Percentiles rank a stretch among this genome's conserved stretches.
phyloP scores from a whole-genome alignment of 139 green algal species.

The Diplosphaera chodatii region DNA sequence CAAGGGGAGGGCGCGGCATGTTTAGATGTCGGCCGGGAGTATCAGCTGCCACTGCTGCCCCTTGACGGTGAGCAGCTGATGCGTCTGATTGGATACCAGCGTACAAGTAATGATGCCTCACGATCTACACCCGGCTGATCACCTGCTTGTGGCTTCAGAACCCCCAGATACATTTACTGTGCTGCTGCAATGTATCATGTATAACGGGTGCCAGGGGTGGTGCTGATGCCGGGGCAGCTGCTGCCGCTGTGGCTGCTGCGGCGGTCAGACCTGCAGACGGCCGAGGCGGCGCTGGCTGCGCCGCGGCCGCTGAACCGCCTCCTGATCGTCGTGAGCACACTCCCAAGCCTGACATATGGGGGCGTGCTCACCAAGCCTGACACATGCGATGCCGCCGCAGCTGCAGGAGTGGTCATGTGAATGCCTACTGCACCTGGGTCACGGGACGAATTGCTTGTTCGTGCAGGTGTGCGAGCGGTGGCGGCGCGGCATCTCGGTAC shows the following conservation, averaged over 20 bases:
- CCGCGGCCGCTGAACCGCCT: not conserved
- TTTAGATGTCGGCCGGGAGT: not conserved
- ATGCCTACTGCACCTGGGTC: no score
- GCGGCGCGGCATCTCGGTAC: not conserved
- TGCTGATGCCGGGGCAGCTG: slow-evolving; percentile 4
- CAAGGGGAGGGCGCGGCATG: not conserved
- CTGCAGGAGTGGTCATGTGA: no score
- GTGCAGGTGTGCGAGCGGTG: not conserved
- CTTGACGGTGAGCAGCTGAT: not conserved
- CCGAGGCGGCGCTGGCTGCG: not conserved
- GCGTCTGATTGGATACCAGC: not conserved
- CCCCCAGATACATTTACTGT: no score
- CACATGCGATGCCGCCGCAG: no score
- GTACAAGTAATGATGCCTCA: not conserved
- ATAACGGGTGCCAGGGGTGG: not conserved
- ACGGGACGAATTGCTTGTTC: no score
- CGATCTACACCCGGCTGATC: not conserved
- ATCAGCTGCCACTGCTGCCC: not conserved
- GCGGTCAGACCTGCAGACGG: not conserved
- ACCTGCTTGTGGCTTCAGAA: not conserved
- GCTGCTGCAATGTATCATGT: no score
- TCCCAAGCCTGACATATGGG: not conserved
- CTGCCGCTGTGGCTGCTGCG: slow-evolving; percentile 4
- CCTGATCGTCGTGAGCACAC: not conserved
- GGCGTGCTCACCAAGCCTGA: not conserved